Percentiles rank a stretch among this genome's conserved stretches.
phyloP scores from a whole-genome alignment of 768 basidiomycete species.

The Astraeus odoratus region DNA sequence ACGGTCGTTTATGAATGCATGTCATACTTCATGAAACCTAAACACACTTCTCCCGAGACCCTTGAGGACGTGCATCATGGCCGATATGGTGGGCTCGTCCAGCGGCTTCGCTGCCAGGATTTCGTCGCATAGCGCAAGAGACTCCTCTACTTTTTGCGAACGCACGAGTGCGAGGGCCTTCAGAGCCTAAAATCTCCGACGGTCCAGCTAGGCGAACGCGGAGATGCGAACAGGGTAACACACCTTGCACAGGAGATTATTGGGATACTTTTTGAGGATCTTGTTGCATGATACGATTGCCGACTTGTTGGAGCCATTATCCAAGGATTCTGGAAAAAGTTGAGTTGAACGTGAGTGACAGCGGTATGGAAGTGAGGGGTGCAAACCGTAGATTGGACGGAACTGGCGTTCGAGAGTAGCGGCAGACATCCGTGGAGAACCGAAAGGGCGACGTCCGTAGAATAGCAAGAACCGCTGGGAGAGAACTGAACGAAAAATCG shows the following conservation, averaged over 20 bases:
- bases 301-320: conserved; percentile 81
- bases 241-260: conserved; percentile 67
- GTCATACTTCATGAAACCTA: neutral
- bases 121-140: conserved; percentile 71
- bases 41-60: conserved; percentile 62
- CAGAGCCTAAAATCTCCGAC: conserved; percentile 46
- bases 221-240: neutral
- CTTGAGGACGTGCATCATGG: conserved; percentile 79
- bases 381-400: conserved; percentile 76
- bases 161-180: conserved; percentile 83
- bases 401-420: conserved; percentile 73
- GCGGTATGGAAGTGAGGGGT: neutral
- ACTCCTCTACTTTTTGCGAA: conserved; percentile 81
- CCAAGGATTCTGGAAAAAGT: conserved; percentile 77
- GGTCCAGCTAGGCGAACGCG: conserved; percentile 2
- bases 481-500: neutral
- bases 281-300: conserved; percentile 84
- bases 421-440: conserved; percentile 36
- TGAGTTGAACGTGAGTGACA: conserved; percentile 2
- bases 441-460: neutral
- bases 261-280: conserved; percentile 78
- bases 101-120: conserved; percentile 67
- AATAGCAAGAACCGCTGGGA: conserved; percentile 4
- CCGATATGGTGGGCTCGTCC: conserved; percentile 65
- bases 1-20: conserved; percentile 1